Base-by-base conservation (phyloP, 2,329 filamentous ascomycete species). In the Colletotrichum zoysiae region DNA sequence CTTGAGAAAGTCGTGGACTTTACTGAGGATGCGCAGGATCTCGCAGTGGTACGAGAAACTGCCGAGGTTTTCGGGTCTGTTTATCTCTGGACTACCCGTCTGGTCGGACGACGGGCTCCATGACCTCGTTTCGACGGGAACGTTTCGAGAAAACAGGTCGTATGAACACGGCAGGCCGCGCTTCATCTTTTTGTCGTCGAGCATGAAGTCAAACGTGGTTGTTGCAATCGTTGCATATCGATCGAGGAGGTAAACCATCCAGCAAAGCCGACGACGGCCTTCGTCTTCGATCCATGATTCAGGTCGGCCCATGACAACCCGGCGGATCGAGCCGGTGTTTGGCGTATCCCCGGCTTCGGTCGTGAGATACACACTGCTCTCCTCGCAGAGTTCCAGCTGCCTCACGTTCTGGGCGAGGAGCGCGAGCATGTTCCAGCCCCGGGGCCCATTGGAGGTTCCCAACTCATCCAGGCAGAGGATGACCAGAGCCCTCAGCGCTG, bases 21-120 rank as follows among this genome's bases (percentile, higher is more conserved):
- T 80, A 73, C 81, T 84, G 1, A 85, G 74, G 20, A 84, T 84
- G 1, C 81, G 77, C 12, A 84, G 74, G n/a, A 85, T 82, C 63
- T 84, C 81, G 74, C 83, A 84, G 63, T 85, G 83, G 18, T 85
- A 83, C 0, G 83, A 83, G 67, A 85, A 85, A 66, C 82, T 84
- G 12, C 83, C 83, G 0, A 85, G 77, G 42, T 84, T 84, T 62
- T 84, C 83, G 0, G 82, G 79, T 38, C 79, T 81, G 73, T 82
- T 81, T 23, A 83, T 76, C 8, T 62, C 44, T 1, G 70, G 70
- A 18, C 64, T 42, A 4, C 76, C 76, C 16, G 77, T 77, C 9
- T 76, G 76, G 23, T 78, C 77, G 7, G 75, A 74, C 5, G 74
- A 74, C 9, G 62, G 65, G 44, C 56, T 56, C 57, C 81, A 76